Conservation (phyloP, 805 yeast species). For the Cyberlindnera suaveolens region DNA sequence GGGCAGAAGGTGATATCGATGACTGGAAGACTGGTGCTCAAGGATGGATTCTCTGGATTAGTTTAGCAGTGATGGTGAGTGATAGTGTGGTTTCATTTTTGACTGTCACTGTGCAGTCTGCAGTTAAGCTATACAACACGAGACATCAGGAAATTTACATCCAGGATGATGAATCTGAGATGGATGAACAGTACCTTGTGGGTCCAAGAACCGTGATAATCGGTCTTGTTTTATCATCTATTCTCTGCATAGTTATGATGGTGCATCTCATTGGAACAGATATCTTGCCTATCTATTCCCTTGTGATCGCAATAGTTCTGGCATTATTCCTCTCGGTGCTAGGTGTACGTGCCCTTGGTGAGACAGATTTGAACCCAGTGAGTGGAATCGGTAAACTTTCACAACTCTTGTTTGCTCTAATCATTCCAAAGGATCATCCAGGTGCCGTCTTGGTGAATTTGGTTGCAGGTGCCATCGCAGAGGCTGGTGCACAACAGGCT, state of each 20-base stretch:
- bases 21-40: constrained; percentile 94
- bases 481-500: constrained; percentile 98
- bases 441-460: constrained; percentile 79
- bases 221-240: constrained; percentile 62
- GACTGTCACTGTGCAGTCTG: constrained; percentile 48
- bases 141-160: neutral
- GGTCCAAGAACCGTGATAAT: constrained; percentile 39
- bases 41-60: constrained; percentile 96
- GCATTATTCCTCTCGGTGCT: constrained; percentile 77
- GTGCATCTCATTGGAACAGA: constrained; percentile 58
- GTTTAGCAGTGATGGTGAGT: constrained; percentile 88
- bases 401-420: constrained; percentile 78
- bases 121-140: constrained; percentile 17
- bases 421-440: constrained; percentile 69
- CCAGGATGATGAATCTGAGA: constrained; percentile 18
- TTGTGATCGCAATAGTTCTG: constrained; percentile 59
- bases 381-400: constrained; percentile 94
- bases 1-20: constrained; percentile 88
- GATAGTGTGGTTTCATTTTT: constrained; percentile 81
- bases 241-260: constrained; percentile 62
- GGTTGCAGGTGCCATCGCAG: constrained; percentile 95
- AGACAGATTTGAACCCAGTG: constrained; percentile 94
- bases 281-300: constrained; percentile 65
- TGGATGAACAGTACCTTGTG: constrained; percentile 42
- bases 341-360: constrained; percentile 93